Percentiles rank a stretch among this genome's conserved stretches.
phyloP scores from a whole-genome alignment of 2,329 filamentous ascomycete species.

The Arthroderma sp. region DNA sequence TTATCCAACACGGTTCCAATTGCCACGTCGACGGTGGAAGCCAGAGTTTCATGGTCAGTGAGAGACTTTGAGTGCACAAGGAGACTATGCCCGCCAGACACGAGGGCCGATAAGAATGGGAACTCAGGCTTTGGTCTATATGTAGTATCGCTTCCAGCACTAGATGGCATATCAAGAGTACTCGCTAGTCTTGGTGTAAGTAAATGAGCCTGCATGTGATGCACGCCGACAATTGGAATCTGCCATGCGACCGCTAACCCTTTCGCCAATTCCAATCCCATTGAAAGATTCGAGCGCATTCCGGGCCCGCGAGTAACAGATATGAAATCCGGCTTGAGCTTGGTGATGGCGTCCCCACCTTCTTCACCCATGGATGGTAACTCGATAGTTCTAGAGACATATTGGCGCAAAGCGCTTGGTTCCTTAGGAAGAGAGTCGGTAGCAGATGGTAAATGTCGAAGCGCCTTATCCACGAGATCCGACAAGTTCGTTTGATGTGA shows the following conservation, averaged over 20 bases:
- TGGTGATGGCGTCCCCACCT: slow-evolving; percentile 10
- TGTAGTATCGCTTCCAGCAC: slow-evolving; percentile 7
- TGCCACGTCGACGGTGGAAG: slow-evolving; percentile 65
- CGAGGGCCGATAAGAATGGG: slow-evolving; percentile 77
- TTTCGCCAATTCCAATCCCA: slow-evolving; percentile 74
- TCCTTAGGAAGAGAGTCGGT: background rate
- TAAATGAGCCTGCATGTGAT: slow-evolving; percentile 97
- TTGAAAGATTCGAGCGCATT: slow-evolving; percentile 65
- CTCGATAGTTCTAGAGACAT: background rate
- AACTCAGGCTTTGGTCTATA: slow-evolving; percentile 44
- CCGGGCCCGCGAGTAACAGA: slow-evolving; percentile 82
- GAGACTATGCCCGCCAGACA: slow-evolving; percentile 85
- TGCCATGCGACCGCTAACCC: slow-evolving; percentile 74
- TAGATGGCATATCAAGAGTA: slow-evolving; percentile 37
- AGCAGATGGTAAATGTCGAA: slow-evolving; percentile 42
- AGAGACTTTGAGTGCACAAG: slow-evolving; percentile 62
- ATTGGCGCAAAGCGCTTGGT: background rate
- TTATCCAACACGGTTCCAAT: slow-evolving; percentile 87
- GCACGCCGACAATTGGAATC: slow-evolving; percentile 69
- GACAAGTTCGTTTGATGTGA: slow-evolving; percentile 65
- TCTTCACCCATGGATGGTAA: background rate
- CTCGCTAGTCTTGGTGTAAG: slow-evolving; percentile 68
- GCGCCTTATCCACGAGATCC: slow-evolving; percentile 52
- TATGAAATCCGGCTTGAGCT: slow-evolving; percentile 63
- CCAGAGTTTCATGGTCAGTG: slow-evolving; percentile 60